Conservation (phyloP, 371 early-diverging fungal genomes). For the Umbelopsis sp. region DNA sequence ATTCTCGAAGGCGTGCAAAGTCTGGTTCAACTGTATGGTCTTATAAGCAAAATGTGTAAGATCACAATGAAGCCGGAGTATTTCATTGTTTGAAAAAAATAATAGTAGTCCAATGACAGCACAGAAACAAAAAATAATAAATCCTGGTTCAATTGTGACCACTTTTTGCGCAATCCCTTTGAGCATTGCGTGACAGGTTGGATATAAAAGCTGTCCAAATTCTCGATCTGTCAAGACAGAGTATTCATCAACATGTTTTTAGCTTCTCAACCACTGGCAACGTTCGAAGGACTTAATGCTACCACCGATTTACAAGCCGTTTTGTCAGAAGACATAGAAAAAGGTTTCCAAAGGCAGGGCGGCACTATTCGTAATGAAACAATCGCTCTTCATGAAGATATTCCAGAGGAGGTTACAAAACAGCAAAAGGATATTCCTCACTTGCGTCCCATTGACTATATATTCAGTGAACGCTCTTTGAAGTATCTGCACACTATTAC, state of each 20-base stretch:
- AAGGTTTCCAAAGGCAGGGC: constrained; percentile 15
- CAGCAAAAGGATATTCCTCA: constrained; percentile 19
- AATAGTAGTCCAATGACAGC: no score
- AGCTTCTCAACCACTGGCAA: neutral
- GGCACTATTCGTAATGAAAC: constrained; percentile 33
- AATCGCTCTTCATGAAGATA: constrained; percentile 29
- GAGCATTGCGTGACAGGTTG: neutral
- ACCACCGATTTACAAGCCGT: neutral
- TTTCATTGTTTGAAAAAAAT: constrained; percentile 1
- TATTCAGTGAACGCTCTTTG: constrained; percentile 29
- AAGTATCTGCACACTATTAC: constrained; percentile 31
- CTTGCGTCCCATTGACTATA: constrained; percentile 32
- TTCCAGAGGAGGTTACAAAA: constrained; percentile 22
- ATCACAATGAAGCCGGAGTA: constrained; percentile 19
- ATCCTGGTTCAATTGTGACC: constrained; percentile 11
- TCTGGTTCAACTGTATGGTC: constrained; percentile 79
- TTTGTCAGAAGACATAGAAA: neutral
- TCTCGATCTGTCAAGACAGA: neutral
- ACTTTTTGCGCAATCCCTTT: constrained; percentile 2
- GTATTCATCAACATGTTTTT: neutral
- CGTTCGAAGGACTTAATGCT: neutral
- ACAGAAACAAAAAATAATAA: neutral
- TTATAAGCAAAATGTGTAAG: constrained; percentile 68
- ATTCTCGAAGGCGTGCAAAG: constrained; percentile 83
- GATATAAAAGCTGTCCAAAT: constrained; percentile 2